Percentiles rank a stretch among this genome's conserved stretches.
phyloP scores from a whole-genome alignment of 345 rosid species.

The Erucastrum elatum region DNA sequence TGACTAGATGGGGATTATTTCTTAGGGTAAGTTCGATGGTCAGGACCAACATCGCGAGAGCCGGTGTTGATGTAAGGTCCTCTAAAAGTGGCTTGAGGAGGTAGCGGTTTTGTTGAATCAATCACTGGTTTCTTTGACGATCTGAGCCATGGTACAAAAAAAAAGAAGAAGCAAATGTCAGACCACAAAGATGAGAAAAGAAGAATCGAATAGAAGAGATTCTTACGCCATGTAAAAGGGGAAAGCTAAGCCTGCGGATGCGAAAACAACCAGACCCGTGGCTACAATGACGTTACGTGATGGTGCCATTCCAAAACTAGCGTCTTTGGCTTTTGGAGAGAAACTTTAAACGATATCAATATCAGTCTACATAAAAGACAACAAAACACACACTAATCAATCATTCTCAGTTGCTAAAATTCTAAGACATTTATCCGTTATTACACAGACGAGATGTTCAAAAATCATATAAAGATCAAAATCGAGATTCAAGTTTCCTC shows the following conservation, averaged over 20 bases:
- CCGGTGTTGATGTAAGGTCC: constrained; percentile 97
- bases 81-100: constrained; percentile 93
- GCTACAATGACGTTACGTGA: constrained; percentile 59
- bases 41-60: constrained; percentile 91
- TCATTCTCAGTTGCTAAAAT: neutral
- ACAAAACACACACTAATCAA: neutral
- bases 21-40: constrained; percentile 66
- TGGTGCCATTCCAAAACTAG: constrained; percentile 46
- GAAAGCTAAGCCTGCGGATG: constrained; percentile 78
- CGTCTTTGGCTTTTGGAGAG: neutral
- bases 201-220: neutral
- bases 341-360: neutral
- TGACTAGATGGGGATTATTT: constrained; percentile 42
- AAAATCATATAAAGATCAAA: neutral
- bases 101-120: constrained; percentile 79
- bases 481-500: neutral
- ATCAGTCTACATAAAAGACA: neutral
- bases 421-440: neutral
- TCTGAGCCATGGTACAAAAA: constrained; percentile 36
- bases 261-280: constrained; percentile 73
- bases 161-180: neutral
- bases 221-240: constrained; percentile 94
- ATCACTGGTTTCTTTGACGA: constrained; percentile 70
- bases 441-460: neutral
- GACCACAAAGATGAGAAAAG: neutral